These are phyloP conservation scores for Massariosphaeria phaeospora DNA, from an alignment of 495 filamentous ascomycete genomes.

Conservation along the genomic window DNA sequence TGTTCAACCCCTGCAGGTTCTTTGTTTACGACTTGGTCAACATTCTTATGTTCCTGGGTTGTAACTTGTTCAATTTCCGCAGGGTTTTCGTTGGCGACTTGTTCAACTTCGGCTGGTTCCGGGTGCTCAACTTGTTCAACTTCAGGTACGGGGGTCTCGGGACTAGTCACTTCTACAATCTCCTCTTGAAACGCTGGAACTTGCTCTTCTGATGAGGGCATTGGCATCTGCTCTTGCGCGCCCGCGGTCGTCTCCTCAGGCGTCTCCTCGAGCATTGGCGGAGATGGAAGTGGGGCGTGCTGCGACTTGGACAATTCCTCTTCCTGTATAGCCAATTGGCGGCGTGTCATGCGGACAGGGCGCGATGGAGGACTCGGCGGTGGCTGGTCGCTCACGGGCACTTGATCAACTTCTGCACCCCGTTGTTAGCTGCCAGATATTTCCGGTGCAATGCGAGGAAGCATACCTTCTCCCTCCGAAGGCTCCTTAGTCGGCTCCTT, in stretches of 20 bases:
- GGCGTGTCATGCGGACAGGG: slow-evolving; percentile 31
- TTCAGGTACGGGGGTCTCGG: too few relatives aligned
- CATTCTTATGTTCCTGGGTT: too few relatives aligned
- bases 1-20: too few relatives aligned
- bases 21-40: too few relatives aligned
- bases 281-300: neutral
- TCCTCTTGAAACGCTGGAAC: too few relatives aligned
- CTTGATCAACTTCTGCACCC: slow-evolving; percentile 27
- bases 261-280: neutral
- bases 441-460: neutral
- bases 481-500: slow-evolving; percentile 11
- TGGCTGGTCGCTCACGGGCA: slow-evolving; percentile 28
- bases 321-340: slow-evolving; percentile 28
- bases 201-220: too few relatives aligned
- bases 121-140: too few relatives aligned
- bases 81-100: too few relatives aligned
- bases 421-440: slow-evolving; percentile 15
- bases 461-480: too few relatives aligned
- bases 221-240: neutral
- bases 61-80: too few relatives aligned
- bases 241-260: slow-evolving; percentile 1
- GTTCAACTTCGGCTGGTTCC: too few relatives aligned
- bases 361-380: slow-evolving; percentile 25
- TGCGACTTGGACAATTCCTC: slow-evolving; percentile 25
- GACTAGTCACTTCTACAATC: too few relatives aligned